Evolutionary conservation across 1,139 yeast species (phyloP).

Genomic region (Suhomyces bribrorum): DNA sequence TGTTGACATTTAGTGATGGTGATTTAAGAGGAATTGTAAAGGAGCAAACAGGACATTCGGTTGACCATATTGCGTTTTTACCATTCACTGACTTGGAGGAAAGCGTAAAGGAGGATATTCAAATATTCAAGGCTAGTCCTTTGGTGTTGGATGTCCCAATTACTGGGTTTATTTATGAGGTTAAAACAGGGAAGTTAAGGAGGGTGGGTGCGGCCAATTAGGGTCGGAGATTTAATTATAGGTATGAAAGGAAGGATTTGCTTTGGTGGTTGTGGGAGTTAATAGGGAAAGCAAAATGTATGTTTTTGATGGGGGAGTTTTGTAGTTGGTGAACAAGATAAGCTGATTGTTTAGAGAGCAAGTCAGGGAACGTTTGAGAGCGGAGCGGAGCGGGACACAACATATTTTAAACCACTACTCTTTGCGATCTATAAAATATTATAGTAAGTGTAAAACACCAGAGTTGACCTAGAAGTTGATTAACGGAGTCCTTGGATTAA

Average conservation of each 20-base stretch:
- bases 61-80: conserved; percentile 33
- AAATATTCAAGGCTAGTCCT: conserved; percentile 20
- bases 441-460: no score
- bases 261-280: background rate
- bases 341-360: no score
- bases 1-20: conserved; percentile 40
- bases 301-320: no score
- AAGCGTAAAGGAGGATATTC: conserved; percentile 39
- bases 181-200: conserved; percentile 32
- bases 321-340: no score
- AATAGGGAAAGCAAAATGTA: no score
- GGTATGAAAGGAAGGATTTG: background rate
- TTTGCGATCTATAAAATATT: no score
- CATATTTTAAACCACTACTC: no score
- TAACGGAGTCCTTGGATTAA: no score
- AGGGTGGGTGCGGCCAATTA: background rate
- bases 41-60: conserved; percentile 29
- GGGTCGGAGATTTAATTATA: no score
- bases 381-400: no score
- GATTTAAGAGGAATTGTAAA: conserved; percentile 27
- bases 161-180: conserved; percentile 42
- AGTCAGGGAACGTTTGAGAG: no score
- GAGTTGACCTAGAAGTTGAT: no score
- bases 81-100: conserved; percentile 35
- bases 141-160: conserved; percentile 34